These are phyloP conservation scores for Mycena indigotica DNA, from an alignment of 768 basidiomycete species.

Conservation along the genomic window DNA sequence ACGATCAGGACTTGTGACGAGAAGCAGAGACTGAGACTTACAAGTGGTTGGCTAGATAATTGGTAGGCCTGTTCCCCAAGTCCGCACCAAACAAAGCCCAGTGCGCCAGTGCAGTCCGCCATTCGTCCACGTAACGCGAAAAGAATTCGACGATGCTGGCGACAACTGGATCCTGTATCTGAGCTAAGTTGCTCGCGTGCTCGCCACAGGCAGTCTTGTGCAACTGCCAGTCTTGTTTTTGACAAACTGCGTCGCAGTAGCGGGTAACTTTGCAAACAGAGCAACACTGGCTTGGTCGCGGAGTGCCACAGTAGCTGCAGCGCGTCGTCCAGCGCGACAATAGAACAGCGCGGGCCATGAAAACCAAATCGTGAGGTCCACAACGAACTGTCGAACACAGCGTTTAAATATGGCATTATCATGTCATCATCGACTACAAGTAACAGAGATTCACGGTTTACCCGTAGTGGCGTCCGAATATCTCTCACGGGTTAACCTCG, in stretches of 20 bases:
- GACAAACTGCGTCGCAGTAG: background rate
- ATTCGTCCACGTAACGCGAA: background rate
- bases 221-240: background rate
- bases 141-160: background rate
- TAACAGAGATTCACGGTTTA: no score
- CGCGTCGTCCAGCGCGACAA: background rate
- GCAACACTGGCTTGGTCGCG: background rate
- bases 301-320: background rate
- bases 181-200: background rate
- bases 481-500: no score
- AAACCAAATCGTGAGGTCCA: no score
- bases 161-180: background rate
- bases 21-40: background rate
- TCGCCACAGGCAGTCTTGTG: background rate
- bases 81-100: background rate
- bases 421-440: no score
- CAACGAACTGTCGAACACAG: no score
- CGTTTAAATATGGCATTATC: no score
- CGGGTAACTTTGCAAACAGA: background rate
- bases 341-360: background rate
- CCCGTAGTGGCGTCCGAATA: no score
- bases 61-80: background rate
- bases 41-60: background rate
- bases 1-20: background rate
- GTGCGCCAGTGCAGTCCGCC: background rate